Evolutionary conservation across 768 basidiomycete species (phyloP).

Genomic region (Pholiota conissans): DNA sequence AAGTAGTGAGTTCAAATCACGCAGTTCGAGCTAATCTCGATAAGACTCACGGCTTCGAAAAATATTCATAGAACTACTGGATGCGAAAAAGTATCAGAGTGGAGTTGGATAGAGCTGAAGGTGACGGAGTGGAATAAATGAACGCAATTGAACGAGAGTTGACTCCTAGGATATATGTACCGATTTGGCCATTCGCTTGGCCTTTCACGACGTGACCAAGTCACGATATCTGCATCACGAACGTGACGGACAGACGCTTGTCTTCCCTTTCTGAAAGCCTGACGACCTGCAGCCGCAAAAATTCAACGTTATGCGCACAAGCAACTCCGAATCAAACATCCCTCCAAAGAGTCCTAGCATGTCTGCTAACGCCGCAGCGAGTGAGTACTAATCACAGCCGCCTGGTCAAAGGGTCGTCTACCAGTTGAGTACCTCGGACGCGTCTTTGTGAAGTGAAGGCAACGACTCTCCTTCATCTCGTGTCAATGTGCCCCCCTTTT

Average conservation of each 20-base stretch:
- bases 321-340: no score
- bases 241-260: not conserved
- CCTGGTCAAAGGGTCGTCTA: no score
- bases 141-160: constrained; percentile 2
- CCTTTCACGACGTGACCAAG: constrained; percentile 38
- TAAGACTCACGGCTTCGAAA: constrained; percentile 71
- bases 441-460: not conserved
- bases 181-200: constrained; percentile 9
- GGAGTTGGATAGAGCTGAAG: constrained; percentile 7
- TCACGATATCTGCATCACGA: constrained; percentile 29
- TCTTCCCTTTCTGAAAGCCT: no score
- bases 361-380: not conserved
- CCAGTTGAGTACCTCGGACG: no score
- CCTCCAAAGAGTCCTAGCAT: no score
- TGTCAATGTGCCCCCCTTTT: not conserved
- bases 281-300: no score
- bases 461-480: not conserved
- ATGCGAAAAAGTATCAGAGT: constrained; percentile 16
- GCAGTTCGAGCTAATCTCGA: not conserved
- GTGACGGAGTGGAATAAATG: constrained; percentile 12
- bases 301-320: no score
- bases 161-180: constrained; percentile 3
- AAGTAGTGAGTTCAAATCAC: not conserved
- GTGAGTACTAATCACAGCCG: not conserved
- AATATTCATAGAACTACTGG: constrained; percentile 64